phyloP scores from a whole-genome alignment of 148 eudicot genomes.

The Polygonum aviculare region DNA sequence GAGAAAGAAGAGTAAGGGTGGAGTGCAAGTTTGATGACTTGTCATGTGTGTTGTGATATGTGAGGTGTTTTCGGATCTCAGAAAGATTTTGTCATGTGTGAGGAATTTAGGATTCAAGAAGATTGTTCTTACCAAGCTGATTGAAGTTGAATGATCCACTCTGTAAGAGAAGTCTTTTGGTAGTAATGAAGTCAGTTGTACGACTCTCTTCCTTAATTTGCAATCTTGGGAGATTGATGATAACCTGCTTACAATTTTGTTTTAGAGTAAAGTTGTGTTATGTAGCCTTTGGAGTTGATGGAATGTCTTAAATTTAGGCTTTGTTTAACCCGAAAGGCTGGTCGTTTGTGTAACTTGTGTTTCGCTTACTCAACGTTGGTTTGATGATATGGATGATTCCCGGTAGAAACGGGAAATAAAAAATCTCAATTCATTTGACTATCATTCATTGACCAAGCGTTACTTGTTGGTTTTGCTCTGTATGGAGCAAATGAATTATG shows the following conservation, averaged over 20 bases:
- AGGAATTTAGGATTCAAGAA: not conserved
- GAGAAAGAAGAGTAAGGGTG: not conserved
- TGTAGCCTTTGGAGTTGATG: not conserved
- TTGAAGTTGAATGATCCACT: not conserved
- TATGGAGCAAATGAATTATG: too few relatives aligned
- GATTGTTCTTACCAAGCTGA: not conserved
- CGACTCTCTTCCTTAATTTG: not conserved
- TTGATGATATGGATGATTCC: too few relatives aligned
- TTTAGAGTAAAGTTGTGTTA: not conserved
- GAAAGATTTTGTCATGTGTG: not conserved
- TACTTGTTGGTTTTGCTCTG: too few relatives aligned
- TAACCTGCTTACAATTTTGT: not conserved
- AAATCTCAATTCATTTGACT: too few relatives aligned
- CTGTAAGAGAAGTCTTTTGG: not conserved
- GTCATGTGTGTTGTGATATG: slow-evolving; percentile 1
- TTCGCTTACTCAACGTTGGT: too few relatives aligned
- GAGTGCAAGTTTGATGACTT: not conserved
- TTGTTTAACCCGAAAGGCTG: too few relatives aligned
- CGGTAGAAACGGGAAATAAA: too few relatives aligned
- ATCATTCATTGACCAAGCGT: too few relatives aligned
- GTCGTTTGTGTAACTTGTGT: too few relatives aligned
- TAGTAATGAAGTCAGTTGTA: not conserved
- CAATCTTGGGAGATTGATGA: not conserved
- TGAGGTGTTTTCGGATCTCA: not conserved
- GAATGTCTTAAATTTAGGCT: not conserved